Evolutionary conservation across 306 rosid genomes (phyloP), one percentile per base, ranked within the genome.

Genomic region (Rubus parviflorus): DNA sequence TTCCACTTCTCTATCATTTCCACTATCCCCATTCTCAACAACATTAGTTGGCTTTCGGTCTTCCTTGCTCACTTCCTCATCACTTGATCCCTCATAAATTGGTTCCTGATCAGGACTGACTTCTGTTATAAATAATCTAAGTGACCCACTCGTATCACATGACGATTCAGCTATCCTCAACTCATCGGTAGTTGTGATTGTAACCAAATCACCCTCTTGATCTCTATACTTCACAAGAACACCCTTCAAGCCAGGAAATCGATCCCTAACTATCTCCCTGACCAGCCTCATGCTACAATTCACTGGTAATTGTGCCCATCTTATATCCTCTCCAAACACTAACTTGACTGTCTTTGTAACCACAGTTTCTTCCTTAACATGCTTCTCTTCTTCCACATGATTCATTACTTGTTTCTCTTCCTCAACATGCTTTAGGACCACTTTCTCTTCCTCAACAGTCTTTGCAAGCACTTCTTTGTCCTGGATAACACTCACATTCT

Each of bases 181-280:
- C 68, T 94, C 97, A 78, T 86, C 77, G 1, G 88, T 81, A 53
- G 88, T 86, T 42, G 94, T 87, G 41, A 94, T 87, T n/a, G 97
- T 94, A 82, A 94, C 89, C 88, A 94, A 90, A 83, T 94, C 98
- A 23, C 97, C 97, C 74, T 90, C 98, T 83, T 81, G 92, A 73
- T 94, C 97, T 80, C 78, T 88, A 74, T 83, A 94, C 87, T 90
- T 94, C 48, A 92, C 90, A 85, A 94, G 97, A 80, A 88, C 84
- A 73, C 96, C 97, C 80, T 83, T 92, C 79, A 92, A 82, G 70
- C 95, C 86, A 0, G 95, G 94, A 86, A 85, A 92, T 60, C 85
- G 80, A 61, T 94, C 97, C 79, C 74, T 83, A 60, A 92, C 87
- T 41, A 86, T 86, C 69, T 88, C 92, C 85, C 93, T 85, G 6